Percentiles rank a stretch among this genome's conserved stretches.
phyloP scores from a whole-genome alignment of 2,329 filamentous ascomycete genomes.

The Fusarium cicatricum region DNA sequence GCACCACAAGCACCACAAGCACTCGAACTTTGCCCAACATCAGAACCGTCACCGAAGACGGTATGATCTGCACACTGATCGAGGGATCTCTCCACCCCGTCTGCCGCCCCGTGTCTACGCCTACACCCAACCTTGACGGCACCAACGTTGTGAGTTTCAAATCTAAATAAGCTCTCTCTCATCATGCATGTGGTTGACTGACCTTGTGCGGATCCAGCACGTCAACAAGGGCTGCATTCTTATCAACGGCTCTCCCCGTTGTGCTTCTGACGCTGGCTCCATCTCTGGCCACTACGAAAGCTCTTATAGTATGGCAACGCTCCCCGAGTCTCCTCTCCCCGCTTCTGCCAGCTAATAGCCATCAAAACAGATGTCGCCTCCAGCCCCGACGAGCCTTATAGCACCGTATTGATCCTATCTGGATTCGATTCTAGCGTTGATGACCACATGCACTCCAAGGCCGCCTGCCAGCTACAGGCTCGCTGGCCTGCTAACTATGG shows the following conservation, averaged over 20 bases:
- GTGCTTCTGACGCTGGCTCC: slow-evolving; percentile 9
- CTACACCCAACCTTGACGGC: slow-evolving; percentile 14
- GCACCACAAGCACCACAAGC: not conserved
- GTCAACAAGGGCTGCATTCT: slow-evolving; percentile 17
- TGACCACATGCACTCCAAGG: not conserved
- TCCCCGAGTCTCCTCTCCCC: too few relatives aligned
- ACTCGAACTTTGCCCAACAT: not conserved
- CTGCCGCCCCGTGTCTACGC: slow-evolving; percentile 2
- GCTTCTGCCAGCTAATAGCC: too few relatives aligned
- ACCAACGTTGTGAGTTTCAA: slow-evolving; percentile 25
- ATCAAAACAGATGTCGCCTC: slow-evolving; percentile 14
- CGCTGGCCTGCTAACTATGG: slow-evolving; percentile 21
- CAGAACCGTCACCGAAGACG: not conserved
- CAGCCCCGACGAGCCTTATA: slow-evolving; percentile 4
- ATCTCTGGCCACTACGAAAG: slow-evolving; percentile 10
- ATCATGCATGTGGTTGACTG: fast-evolving
- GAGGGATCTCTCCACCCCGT: slow-evolving; percentile 10
- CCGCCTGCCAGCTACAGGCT: slow-evolving; percentile 17
- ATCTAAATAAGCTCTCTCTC: too few relatives aligned
- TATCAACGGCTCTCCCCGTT: slow-evolving; percentile 11
- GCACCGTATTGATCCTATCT: slow-evolving; percentile 14
- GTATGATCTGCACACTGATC: slow-evolving; percentile 7
- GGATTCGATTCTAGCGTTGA: slow-evolving; percentile 12
- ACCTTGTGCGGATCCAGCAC: not conserved
- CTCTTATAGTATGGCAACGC: slow-evolving; percentile 13